Evolutionary conservation across 148 eudicot species (phyloP).

Genomic region (Vaccinium corymbosum): DNA sequence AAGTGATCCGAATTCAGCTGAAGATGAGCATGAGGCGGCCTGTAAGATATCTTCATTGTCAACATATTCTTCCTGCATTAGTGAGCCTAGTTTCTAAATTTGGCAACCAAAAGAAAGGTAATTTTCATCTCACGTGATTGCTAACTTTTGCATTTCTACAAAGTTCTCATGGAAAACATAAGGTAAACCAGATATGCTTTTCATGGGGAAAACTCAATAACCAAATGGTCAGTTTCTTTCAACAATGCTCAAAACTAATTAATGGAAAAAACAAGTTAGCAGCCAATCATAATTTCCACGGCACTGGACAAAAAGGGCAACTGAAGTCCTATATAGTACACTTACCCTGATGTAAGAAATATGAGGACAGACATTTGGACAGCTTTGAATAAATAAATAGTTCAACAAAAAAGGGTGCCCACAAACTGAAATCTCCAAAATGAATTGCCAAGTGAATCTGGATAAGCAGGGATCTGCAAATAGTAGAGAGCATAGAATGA

Average conservation of each 20-base stretch:
- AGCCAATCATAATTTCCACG: not conserved
- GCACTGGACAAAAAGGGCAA: not conserved
- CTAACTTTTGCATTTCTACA: not conserved
- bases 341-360: not conserved
- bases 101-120: not conserved
- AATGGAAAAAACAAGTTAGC: not conserved
- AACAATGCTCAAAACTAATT: not conserved
- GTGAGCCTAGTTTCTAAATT: not conserved
- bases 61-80: not conserved
- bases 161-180: not conserved
- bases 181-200: not conserved
- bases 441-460: not conserved
- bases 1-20: not conserved
- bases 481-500: not conserved
- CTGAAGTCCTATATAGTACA: not conserved
- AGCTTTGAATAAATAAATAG: not conserved
- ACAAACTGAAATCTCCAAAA: constrained; percentile 19
- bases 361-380: not conserved
- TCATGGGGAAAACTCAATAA: not conserved
- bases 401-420: not conserved
- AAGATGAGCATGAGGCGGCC: not conserved
- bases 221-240: not conserved
- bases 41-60: not conserved
- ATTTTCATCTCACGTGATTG: not conserved
- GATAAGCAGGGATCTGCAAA: constrained; percentile 15